Conservation (phyloP, 2,329 filamentous ascomycete species). For the Penicillium concentricum region DNA sequence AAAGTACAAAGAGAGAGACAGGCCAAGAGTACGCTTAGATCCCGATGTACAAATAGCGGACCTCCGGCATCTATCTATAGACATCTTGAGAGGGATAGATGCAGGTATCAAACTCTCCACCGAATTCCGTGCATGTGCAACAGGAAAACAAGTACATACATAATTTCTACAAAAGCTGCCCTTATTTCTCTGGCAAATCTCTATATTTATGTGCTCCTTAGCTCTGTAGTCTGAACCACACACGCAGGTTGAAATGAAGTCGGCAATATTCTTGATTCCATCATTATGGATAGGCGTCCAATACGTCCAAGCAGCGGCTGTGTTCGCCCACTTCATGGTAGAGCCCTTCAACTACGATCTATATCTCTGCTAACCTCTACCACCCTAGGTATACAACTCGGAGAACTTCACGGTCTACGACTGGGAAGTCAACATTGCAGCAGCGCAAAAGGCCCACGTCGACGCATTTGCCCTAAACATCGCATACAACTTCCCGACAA, state of each 20-base stretch:
- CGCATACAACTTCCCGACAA: conserved; percentile 20
- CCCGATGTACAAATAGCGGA: conserved; percentile 6
- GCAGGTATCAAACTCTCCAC: conserved; percentile 1
- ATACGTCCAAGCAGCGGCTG: conserved; percentile 20
- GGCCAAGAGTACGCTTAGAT: conserved; percentile 1
- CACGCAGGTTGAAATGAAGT: conserved; percentile 1
- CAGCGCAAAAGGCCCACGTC: conserved; percentile 39
- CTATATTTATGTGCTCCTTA: not conserved
- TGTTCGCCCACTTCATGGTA: conserved; percentile 39
- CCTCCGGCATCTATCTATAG: conserved; percentile 12
- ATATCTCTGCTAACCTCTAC: not conserved
- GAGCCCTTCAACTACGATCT: not conserved
- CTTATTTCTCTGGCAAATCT: not conserved
- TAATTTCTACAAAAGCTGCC: not conserved
- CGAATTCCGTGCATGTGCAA: conserved; percentile 5
- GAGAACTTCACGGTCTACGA: conserved; percentile 22
- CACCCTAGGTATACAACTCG: conserved; percentile 32
- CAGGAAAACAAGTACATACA: not conserved
- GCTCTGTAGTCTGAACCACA: not conserved
- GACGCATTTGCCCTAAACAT: conserved; percentile 46
- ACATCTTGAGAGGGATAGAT: conserved; percentile 2
- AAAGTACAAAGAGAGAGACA: not conserved
- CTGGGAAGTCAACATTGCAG: conserved; percentile 36
- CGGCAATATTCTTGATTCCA: conserved; percentile 1
- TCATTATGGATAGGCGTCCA: conserved; percentile 1